Evolutionary conservation across 2,329 filamentous ascomycete genomes (phyloP), one percentile per base, ranked within the genome.

Genomic region (Tricladium varicosporioides): DNA sequence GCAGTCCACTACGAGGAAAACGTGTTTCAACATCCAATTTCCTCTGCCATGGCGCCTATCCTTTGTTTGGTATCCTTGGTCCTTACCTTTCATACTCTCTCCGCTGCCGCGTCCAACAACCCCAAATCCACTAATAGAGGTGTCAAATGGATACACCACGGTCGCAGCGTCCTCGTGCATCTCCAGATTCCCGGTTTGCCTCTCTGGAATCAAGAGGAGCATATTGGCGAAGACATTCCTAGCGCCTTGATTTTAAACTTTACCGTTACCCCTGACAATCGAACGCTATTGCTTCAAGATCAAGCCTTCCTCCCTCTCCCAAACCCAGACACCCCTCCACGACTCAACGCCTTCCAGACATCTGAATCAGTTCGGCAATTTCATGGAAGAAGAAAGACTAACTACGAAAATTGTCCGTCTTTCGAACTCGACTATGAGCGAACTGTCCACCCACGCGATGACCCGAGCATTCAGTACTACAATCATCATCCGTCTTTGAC

Each of bases 201-300:
- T 13, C 36, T 55, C 22, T 60, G 60, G 61, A 58, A 61, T 45
- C 31, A 47, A 14, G 18, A 49, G 19, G 27, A 54, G 9, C 52
- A 60, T 19, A 48, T 59, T 19, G 53, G 60, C 45, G 55, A 53
- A 42, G 27, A 51, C 5, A 53, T 36, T 47, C 59, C 57, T 43
- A 59, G 57, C 32, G 60, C 57, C 43, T 54, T 65, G 13, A 51
- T 64, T 33, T 59, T 64, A 43, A 61, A 63, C 59, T 61, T 64
- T 55, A 64, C 58, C 19, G 51, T 65, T 46, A 59, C 58, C 36
- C 53, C 53, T 36, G 59, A 65, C 49, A 59, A 59, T 15, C 59
- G 43, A 51, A 61, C 57, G 5, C 57, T 65, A 15, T 53, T 64
- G 8, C 48, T 64, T 27, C 62, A 65, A 52, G 58, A 53, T 18